A percentile compares a stretch with the other conserved stretches of the same genome.
Evolutionary conservation across 148 eudicot genomes (phyloP).

Genomic region (Amaranthus palmeri): DNA sequence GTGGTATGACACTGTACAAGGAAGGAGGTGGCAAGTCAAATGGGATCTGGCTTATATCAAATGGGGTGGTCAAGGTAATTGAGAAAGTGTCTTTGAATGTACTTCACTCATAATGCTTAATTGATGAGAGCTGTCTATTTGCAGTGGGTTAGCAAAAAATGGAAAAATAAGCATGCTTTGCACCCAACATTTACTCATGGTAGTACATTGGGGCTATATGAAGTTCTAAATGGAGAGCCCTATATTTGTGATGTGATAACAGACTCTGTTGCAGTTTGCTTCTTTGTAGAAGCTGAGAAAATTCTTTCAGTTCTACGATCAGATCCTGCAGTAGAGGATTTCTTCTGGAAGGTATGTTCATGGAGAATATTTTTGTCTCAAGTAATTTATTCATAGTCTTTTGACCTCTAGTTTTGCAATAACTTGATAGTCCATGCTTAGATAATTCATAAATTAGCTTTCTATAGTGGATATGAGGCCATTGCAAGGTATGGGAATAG

Average conservation of each 20-base stretch:
- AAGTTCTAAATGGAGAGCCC: slow-evolving; percentile 78
- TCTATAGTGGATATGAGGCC: neutral
- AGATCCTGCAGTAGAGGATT: slow-evolving; percentile 72
- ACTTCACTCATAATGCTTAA: neutral
- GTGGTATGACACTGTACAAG: slow-evolving; percentile 62
- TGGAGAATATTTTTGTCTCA: neutral
- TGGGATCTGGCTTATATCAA: slow-evolving; percentile 88
- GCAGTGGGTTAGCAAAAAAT: slow-evolving; percentile 75
- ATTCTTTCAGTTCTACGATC: slow-evolving; percentile 51
- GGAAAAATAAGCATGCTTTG: slow-evolving; percentile 49
- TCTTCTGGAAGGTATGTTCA: slow-evolving; percentile 77
- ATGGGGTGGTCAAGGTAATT: slow-evolving; percentile 85
- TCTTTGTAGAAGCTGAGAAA: slow-evolving; percentile 67
- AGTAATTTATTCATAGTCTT: neutral
- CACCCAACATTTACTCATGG: slow-evolving; percentile 90
- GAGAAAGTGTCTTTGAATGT: neutral
- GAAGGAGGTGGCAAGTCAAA: slow-evolving; percentile 66
- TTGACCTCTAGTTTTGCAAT: neutral
- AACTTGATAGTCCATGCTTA: neutral
- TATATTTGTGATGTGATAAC: slow-evolving; percentile 70
- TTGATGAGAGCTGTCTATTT: slow-evolving; percentile 19
- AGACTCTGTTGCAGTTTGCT: slow-evolving; percentile 82
- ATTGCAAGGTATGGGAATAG: neutral
- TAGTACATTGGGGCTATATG: slow-evolving; percentile 85
- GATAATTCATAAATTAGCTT: neutral